Conservation (phyloP, 495 filamentous ascomycete genomes). For the Lasiosphaeria ovina region DNA sequence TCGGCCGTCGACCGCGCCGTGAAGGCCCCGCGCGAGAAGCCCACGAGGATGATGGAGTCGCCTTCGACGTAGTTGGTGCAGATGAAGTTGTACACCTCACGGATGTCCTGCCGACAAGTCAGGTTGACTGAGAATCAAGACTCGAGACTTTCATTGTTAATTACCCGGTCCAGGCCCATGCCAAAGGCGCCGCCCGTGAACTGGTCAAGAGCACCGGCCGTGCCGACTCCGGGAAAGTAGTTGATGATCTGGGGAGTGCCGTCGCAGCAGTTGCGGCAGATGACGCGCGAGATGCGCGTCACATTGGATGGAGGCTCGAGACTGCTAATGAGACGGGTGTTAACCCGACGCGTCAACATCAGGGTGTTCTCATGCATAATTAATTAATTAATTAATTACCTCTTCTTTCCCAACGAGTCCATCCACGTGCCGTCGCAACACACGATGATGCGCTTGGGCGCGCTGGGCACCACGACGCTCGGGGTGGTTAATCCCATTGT, state of each 20-base stretch:
- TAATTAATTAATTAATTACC: slow-evolving; percentile 12
- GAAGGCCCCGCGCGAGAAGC: slow-evolving; percentile 70
- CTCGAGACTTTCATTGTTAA: not conserved
- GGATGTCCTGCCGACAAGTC: slow-evolving; percentile 42
- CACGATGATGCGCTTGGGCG: slow-evolving; percentile 31
- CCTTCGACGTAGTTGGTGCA: slow-evolving; percentile 60
- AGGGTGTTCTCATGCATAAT: slow-evolving; percentile 21
- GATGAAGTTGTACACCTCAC: slow-evolving; percentile 64
- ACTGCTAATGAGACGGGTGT: slow-evolving; percentile 1
- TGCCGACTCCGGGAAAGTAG: slow-evolving; percentile 49
- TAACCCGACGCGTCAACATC: not conserved
- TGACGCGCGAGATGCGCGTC: slow-evolving; percentile 41
- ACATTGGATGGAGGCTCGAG: slow-evolving; percentile 45
- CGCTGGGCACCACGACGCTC: not conserved
- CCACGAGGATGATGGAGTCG: slow-evolving; percentile 65
- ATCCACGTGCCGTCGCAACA: slow-evolving; percentile 42
- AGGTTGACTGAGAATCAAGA: not conserved
- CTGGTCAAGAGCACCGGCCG: slow-evolving; percentile 40
- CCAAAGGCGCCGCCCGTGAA: slow-evolving; percentile 51
- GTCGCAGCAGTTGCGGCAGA: slow-evolving; percentile 28
- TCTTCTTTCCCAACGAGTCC: slow-evolving; percentile 32
- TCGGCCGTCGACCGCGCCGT: slow-evolving; percentile 62
- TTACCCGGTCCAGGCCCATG: slow-evolving; percentile 34
- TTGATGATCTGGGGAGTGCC: slow-evolving; percentile 42
- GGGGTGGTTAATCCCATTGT: no score